These are phyloP conservation scores for Luvunga scandens DNA, from an alignment of 345 rosid genomes.

Conservation along the genomic window DNA sequence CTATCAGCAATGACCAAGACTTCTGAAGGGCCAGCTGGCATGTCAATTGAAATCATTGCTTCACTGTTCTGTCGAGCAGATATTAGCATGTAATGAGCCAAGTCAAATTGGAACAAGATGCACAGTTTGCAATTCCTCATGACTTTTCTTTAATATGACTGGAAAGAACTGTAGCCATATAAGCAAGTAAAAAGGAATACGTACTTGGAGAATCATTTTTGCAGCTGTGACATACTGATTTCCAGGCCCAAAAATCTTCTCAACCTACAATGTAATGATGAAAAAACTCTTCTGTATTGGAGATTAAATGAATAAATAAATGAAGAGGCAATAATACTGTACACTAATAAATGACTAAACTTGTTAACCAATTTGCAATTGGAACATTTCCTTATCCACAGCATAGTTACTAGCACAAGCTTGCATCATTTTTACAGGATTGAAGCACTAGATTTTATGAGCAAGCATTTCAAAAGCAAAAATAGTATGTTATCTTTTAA, in stretches of 20 bases:
- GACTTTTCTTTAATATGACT: background rate
- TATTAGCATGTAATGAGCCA: background rate
- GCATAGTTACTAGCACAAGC: background rate
- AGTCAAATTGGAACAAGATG: constrained; percentile 1
- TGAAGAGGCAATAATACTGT: background rate
- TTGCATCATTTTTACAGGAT: background rate
- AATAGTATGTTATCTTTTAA: background rate
- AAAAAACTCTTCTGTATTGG: background rate
- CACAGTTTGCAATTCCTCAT: background rate
- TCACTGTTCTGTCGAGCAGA: constrained; percentile 72
- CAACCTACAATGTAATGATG: constrained; percentile 50
- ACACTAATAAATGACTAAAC: background rate
- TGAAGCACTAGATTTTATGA: background rate
- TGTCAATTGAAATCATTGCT: constrained; percentile 98
- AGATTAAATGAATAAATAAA: background rate
- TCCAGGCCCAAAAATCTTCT: constrained; percentile 91
- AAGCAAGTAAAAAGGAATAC: constrained; percentile 10
- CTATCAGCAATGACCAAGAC: constrained; percentile 89
- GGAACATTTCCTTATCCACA: background rate
- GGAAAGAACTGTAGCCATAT: background rate
- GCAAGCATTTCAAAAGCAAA: background rate
- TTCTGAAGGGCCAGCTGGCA: constrained; percentile 99
- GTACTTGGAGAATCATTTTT: constrained; percentile 92
- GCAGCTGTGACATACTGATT: constrained; percentile 98
- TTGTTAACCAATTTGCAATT: background rate